A percentile compares a stretch with the other conserved stretches of the same genome.
Evolutionary conservation across 2,329 filamentous ascomycete genomes (phyloP).

Genomic region (Teratosphaeria viscida): DNA sequence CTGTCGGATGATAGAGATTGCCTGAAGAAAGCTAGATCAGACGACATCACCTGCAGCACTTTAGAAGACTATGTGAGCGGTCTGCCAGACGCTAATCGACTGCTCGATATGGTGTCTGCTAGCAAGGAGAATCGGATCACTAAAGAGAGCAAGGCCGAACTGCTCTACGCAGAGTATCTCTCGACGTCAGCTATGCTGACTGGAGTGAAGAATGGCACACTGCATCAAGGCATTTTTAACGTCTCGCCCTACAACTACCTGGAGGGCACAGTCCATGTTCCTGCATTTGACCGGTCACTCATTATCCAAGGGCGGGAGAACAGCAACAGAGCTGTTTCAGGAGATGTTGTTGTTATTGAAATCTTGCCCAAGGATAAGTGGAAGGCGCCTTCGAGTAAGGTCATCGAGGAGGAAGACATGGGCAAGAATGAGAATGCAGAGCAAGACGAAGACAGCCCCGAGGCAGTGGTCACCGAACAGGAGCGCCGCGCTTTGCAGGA

Average conservation of each 20-base stretch:
- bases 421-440: conserved; percentile 93
- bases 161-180: conserved; percentile 83
- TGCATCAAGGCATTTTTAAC: conserved; percentile 93
- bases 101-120: conserved; percentile 89
- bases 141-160: conserved; percentile 55
- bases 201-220: conserved; percentile 72
- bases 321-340: conserved; percentile 87
- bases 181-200: conserved; percentile 90
- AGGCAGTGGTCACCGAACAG: conserved; percentile 72
- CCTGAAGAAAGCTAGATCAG: conserved; percentile 66
- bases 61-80: conserved; percentile 66
- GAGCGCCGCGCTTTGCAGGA: conserved; percentile 83
- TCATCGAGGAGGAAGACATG: conserved; percentile 85
- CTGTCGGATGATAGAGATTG: conserved; percentile 89
- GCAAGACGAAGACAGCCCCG: conserved; percentile 61
- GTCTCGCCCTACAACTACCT: conserved; percentile 97
- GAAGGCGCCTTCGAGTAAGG: conserved; percentile 91
- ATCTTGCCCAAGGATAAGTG: conserved; percentile 89
- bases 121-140: conserved; percentile 57
- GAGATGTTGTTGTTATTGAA: conserved; percentile 87
- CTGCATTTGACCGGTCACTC: conserved; percentile 80
- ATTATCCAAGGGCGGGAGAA: conserved; percentile 86
- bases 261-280: conserved; percentile 81
- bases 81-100: conserved; percentile 69
- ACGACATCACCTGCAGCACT: conserved; percentile 59